phyloP scores from a whole-genome alignment of 768 basidiomycete species.

The Pisolithus marmoratus region DNA sequence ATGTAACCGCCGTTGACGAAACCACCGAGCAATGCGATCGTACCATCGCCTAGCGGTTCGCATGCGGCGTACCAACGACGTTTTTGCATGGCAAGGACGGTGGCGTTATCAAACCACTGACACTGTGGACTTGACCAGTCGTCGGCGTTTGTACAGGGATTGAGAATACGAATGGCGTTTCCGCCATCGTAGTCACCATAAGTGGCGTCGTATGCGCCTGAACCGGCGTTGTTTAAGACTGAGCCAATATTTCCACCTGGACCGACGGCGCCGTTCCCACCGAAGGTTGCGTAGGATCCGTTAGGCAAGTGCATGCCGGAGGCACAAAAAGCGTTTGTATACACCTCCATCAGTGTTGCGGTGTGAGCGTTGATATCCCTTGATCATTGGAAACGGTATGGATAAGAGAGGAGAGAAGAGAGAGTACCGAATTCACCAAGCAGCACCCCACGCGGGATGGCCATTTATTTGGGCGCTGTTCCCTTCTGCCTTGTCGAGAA shows the following conservation, averaged over 20 bases:
- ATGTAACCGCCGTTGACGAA: constrained; percentile 75
- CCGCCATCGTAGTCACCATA: constrained; percentile 82
- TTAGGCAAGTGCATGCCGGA: constrained; percentile 81
- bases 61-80: constrained; percentile 76
- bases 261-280: constrained; percentile 72
- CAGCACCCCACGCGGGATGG: constrained; percentile 70
- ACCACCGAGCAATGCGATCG: constrained; percentile 74
- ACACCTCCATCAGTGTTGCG: constrained; percentile 62
- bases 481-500: constrained; percentile 82
- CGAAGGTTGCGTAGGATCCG: constrained; percentile 68
- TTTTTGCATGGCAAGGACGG: constrained; percentile 58
- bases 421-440: constrained; percentile 38
- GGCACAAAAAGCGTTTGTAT: constrained; percentile 74
- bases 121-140: constrained; percentile 48
- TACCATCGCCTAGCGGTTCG: constrained; percentile 72
- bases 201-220: constrained; percentile 52
- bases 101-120: constrained; percentile 68
- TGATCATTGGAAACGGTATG: background rate
- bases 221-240: constrained; percentile 38
- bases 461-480: constrained; percentile 60
- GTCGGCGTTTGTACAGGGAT: constrained; percentile 56
- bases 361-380: constrained; percentile 61
- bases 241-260: constrained; percentile 57
- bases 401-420: background rate
- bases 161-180: constrained; percentile 73